Base-by-base conservation (phyloP, 495 filamentous ascomycete species). In the Penicillium psychrofluorescens region DNA sequence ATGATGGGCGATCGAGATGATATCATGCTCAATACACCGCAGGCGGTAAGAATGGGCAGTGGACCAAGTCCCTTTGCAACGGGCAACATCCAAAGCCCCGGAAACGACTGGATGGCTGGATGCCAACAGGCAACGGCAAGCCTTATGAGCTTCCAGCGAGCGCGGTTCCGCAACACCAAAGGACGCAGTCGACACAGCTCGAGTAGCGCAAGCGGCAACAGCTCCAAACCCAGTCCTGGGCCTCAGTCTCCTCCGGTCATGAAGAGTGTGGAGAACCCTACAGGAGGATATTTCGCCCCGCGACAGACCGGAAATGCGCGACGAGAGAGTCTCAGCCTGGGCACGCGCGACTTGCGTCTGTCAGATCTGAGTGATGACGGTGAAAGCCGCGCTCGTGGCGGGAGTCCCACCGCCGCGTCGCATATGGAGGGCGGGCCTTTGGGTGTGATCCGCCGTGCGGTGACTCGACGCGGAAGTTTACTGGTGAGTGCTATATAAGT, bases 291-390 rank as follows among this genome's bases (percentile, higher is more conserved):
- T 50, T 75, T 74, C 41, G 64, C 53, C 11, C 59, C 66, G 8
- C 70, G 68, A 38, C 61, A 64, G 39, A 70, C 70, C 33, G 55
- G 76, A 1, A 74, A 80, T 32, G 70, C 81, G 2, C 74, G 90
- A 33, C 71, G 90, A 36, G 87, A 95, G 64, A 92, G 86, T 55
- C 75, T 96, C 37, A 91, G 86, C 51, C 74, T 90, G 65, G 88
- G 86, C 10, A 90, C 90, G 10, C 84, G 86, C 45, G 88, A 95
- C 51, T 63, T 95, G 32, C 85, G 90, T 53, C 79, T 95, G 36
- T 94, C 88, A 3, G 86, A 89, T 43, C 76, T 88, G 31, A 91
- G 85, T 56, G 90, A 92, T 38, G 90, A 95, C 47, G 84, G 82
- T 32, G 71, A 75, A 33, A 72, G 62, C 48, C 66, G 70, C 35